phyloP scores from a whole-genome alignment of 768 basidiomycete species.

The Pleurotus sapidus region DNA sequence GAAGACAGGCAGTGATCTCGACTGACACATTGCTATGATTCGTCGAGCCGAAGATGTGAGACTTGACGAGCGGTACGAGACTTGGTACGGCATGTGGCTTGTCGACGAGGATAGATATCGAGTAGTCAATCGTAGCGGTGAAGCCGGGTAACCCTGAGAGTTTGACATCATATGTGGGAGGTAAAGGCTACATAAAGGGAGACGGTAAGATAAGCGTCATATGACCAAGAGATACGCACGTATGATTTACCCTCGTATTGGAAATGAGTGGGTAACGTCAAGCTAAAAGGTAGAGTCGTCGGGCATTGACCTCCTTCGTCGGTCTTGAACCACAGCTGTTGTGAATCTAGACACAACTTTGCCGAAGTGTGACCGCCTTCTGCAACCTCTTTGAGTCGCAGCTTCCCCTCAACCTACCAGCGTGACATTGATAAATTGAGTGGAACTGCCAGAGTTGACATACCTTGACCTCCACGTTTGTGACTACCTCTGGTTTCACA shows the following conservation, averaged over 20 bases:
- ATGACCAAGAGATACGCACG: conserved; percentile 36
- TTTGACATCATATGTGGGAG: conserved; percentile 68
- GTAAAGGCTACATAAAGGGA: conserved; percentile 54
- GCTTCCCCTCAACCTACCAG: conserved; percentile 56
- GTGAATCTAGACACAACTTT: conserved; percentile 49
- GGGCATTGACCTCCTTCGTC: conserved; percentile 45
- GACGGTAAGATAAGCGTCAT: neutral
- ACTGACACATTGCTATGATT: conserved; percentile 47
- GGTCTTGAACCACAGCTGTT: conserved; percentile 58
- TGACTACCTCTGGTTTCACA: conserved; percentile 50
- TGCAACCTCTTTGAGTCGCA: conserved; percentile 59
- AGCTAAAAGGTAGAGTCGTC: conserved; percentile 45
- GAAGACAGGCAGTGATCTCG: neutral
- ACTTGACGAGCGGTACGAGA: conserved; percentile 37
- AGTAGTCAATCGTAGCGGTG: conserved; percentile 61
- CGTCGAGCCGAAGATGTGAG: conserved; percentile 45
- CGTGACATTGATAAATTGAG: conserved; percentile 1
- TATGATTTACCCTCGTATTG: conserved; percentile 51
- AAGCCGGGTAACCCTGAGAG: conserved; percentile 74
- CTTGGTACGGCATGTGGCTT: conserved; percentile 42
- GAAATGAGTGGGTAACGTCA: conserved; percentile 59
- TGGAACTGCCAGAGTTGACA: too few relatives aligned
- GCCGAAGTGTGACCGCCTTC: conserved; percentile 59
- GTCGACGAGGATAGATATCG: conserved; percentile 47
- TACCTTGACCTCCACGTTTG: conserved; percentile 57